A percentile compares a stretch with the other conserved stretches of the same genome.
Conservation (phyloP, 768 basidiomycete genomes). For the Boletus eberwhitei region DNA sequence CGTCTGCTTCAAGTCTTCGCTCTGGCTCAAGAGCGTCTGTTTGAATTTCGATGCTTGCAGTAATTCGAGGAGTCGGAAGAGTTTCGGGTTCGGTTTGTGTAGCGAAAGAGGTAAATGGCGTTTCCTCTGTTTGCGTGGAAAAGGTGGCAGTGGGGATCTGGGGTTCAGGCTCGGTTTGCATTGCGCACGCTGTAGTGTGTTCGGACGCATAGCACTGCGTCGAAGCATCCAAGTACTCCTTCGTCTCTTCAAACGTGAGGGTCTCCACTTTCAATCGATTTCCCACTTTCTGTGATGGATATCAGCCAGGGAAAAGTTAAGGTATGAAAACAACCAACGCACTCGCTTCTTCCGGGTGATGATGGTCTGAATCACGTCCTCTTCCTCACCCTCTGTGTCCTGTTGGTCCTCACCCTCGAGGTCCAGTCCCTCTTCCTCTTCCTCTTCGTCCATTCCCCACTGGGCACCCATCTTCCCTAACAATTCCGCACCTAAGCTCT, state of each 20-base stretch:
- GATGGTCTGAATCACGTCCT: slow-evolving; percentile 80
- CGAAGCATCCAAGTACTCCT: slow-evolving; percentile 72
- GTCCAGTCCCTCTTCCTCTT: slow-evolving; percentile 36
- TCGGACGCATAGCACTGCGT: slow-evolving; percentile 66
- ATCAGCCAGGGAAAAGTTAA: slow-evolving; percentile 11
- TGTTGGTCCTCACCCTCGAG: slow-evolving; percentile 43
- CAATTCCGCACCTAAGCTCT: slow-evolving; percentile 73
- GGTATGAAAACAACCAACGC: slow-evolving; percentile 12
- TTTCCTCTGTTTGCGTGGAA: slow-evolving; percentile 55
- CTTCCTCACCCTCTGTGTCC: slow-evolving; percentile 57
- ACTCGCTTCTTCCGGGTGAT: slow-evolving; percentile 82
- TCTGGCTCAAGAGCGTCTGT: slow-evolving; percentile 47
- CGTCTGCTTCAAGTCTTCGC: slow-evolving; percentile 32
- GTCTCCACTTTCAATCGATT: slow-evolving; percentile 52
- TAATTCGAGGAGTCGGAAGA: slow-evolving; percentile 28
- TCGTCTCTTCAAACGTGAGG: slow-evolving; percentile 52
- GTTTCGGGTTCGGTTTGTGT: slow-evolving; percentile 41
- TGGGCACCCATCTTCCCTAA: slow-evolving; percentile 53
- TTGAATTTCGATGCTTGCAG: slow-evolving; percentile 59
- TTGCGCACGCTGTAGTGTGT: slow-evolving; percentile 43
- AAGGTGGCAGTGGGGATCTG: slow-evolving; percentile 44
- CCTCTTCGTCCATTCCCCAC: slow-evolving; percentile 43
- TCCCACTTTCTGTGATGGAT: slow-evolving; percentile 55
- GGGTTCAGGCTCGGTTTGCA: slow-evolving; percentile 64
- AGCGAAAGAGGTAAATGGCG: slow-evolving; percentile 21